A percentile compares a stretch with the other conserved stretches of the same genome.
phyloP scores from a whole-genome alignment of 495 filamentous ascomycete genomes.

The Pyrenula massariospora region DNA sequence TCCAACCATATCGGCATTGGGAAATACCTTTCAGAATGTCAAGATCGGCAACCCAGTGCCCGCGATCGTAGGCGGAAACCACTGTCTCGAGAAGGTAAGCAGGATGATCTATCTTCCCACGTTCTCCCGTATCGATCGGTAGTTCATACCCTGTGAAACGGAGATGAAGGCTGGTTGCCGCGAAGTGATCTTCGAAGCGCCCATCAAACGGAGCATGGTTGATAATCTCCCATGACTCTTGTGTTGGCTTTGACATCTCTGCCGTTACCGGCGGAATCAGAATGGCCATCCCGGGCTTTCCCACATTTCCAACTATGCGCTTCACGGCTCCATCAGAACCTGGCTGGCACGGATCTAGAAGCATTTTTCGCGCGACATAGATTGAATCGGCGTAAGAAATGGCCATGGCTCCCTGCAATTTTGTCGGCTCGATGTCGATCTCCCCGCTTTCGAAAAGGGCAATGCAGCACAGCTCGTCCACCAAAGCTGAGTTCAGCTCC shows the following conservation, averaged over 20 bases:
- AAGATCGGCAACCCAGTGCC: slow-evolving; percentile 7
- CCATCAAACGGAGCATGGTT: slow-evolving; percentile 9
- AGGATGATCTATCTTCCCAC: slow-evolving; percentile 2
- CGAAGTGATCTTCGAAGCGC: slow-evolving; percentile 5
- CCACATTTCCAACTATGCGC: slow-evolving; percentile 8
- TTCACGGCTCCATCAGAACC: not conserved
- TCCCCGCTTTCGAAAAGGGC: slow-evolving; percentile 5
- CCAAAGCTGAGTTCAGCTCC: not conserved
- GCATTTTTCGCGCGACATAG: slow-evolving; percentile 6
- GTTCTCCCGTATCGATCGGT: not conserved
- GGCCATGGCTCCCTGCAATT: slow-evolving; percentile 6
- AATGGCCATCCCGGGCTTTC: slow-evolving; percentile 8
- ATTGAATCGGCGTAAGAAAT: slow-evolving; percentile 11
- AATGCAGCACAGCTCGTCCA: not conserved
- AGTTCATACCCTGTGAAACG: slow-evolving; percentile 5
- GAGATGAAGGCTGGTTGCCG: slow-evolving; percentile 5
- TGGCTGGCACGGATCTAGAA: slow-evolving; percentile 6
- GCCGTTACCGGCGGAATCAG: slow-evolving; percentile 7
- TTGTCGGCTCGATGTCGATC: not conserved
- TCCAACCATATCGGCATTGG: not conserved
- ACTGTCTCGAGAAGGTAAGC: slow-evolving; percentile 6
- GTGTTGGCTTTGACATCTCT: slow-evolving; percentile 1
- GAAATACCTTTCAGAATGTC: slow-evolving; percentile 2
- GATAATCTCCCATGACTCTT: slow-evolving; percentile 6
- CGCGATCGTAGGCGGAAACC: slow-evolving; percentile 6